Evolutionary conservation across 495 filamentous ascomycete genomes (phyloP).

Genomic region (Trichoderma asperelloides): DNA sequence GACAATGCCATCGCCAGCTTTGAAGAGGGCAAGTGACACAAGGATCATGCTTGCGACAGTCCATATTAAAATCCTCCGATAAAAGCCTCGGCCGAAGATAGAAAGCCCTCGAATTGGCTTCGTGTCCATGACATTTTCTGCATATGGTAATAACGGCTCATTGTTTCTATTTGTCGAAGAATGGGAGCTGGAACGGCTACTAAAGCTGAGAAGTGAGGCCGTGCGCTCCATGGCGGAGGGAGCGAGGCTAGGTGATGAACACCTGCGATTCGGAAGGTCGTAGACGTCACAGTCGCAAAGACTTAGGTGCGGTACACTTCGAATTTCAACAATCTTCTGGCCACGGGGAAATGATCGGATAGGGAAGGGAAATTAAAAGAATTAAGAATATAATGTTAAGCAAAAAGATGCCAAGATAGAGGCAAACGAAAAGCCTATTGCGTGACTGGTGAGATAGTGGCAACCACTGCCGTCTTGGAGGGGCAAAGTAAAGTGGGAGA

Average conservation of each 20-base stretch:
- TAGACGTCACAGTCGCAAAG: neutral
- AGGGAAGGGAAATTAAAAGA: no score
- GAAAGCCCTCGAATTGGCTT: conserved; percentile 21
- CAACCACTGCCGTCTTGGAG: no score
- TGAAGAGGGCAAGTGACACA: conserved; percentile 21
- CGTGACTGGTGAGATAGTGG: no score
- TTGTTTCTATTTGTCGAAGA: conserved; percentile 5
- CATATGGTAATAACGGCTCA: conserved; percentile 3
- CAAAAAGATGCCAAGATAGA: no score
- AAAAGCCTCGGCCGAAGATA: conserved; percentile 31
- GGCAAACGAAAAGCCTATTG: no score
- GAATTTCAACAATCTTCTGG: neutral
- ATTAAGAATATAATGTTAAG: no score
- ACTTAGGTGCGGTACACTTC: neutral
- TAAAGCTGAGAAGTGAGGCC: conserved; percentile 7
- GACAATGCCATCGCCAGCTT: neutral
- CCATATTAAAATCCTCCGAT: conserved; percentile 36
- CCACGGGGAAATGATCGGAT: neutral
- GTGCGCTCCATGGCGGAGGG: conserved; percentile 3
- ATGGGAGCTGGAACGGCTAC: conserved; percentile 7
- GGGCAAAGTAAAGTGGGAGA: no score
- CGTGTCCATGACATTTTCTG: neutral
- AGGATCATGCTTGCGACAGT: conserved; percentile 21
- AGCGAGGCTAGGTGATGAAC: conserved; percentile 1
- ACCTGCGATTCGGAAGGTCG: neutral